Base-by-base conservation (phyloP, 1,284 basidiomycete species). In the Sporisorium exsertum region DNA sequence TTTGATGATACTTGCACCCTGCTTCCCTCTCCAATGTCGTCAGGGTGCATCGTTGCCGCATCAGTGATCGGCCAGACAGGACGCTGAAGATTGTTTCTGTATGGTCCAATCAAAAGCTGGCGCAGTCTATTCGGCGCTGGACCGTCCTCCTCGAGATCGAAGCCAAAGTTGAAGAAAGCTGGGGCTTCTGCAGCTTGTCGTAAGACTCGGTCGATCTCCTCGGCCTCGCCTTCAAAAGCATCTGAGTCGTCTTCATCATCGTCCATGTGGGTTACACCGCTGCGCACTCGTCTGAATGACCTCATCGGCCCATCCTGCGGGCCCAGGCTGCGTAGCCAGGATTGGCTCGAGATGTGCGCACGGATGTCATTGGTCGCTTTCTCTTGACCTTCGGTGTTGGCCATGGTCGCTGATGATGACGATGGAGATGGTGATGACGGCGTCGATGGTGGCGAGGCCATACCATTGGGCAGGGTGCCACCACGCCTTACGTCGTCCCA, bases 241-340 rank as follows among this genome's bases (percentile, higher is more conserved):
- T 61, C 58, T 15, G 43, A n/a, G 40, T 46, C 49, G 3, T 57
- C 42, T 10, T 55, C 54, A 4, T 37, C 54, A 5, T 45, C 45
- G 0, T 51, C 37, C 15, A 37, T 37, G 37, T 2, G 37, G 12
- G 35, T 24, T 0, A 40, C n/a, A 9, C 47, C 57, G 12, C 37
- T 27, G n/a, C 47, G 47, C 0, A 24, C 8, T 16, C 43, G 29
- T 32, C 51, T 45, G 32, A 37, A 20, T 5, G 49, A 29, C 29
- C 33, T 10, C 18, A 26, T 37, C 2, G 49, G 26, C 4, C 24
- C 60, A 29, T 55, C 46, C 27, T 55, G 49, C 10, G 59, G 47
- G n/a, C 53, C 55, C 1, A 73, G 58, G 27, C 71, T 73, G 22
- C 65, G 57, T 5, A 68, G 45, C 71, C 71, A 73, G 8, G 71